A percentile compares a stretch with the other conserved stretches of the same genome.
Conservation (phyloP, 345 rosid species). For the Linum trigynum region DNA sequence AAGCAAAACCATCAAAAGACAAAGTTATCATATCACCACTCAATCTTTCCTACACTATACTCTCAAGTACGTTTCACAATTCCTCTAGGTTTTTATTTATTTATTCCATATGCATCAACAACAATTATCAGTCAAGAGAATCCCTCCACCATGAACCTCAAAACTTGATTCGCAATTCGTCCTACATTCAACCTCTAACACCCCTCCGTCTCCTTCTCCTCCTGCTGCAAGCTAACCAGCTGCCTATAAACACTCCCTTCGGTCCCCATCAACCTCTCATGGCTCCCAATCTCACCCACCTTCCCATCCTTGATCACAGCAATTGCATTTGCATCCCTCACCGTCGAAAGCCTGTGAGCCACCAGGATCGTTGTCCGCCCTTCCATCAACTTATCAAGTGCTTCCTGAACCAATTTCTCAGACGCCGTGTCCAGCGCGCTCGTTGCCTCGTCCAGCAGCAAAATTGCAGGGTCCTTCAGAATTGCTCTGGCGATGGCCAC, state of each 20-base stretch:
- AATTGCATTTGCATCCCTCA: conserved; percentile 43
- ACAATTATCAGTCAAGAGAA: too few relatives aligned
- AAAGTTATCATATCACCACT: too few relatives aligned
- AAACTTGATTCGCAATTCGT: too few relatives aligned
- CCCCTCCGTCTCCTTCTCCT: background rate
- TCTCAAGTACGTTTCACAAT: too few relatives aligned
- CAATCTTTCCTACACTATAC: too few relatives aligned
- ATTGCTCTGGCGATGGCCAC: conserved; percentile 80
- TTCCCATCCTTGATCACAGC: conserved; percentile 58
- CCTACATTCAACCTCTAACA: too few relatives aligned
- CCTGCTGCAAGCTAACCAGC: conserved; percentile 42
- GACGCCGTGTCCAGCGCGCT: conserved; percentile 67
- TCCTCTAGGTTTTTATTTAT: too few relatives aligned
- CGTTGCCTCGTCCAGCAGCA: conserved; percentile 79
- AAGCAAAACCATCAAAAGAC: too few relatives aligned
- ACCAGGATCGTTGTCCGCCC: conserved; percentile 63
- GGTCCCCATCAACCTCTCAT: conserved; percentile 42
- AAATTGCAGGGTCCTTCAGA: conserved; percentile 57
- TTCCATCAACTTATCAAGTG: conserved; percentile 67
- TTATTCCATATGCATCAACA: too few relatives aligned
- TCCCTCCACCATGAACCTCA: too few relatives aligned
- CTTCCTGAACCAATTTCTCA: conserved; percentile 69
- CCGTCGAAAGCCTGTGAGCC: conserved; percentile 71
- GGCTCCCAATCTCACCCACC: conserved; percentile 68
- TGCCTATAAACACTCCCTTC: conserved; percentile 48